Conservation (phyloP, 306 rosid species). For the Elaeagnus macrophylla region DNA sequence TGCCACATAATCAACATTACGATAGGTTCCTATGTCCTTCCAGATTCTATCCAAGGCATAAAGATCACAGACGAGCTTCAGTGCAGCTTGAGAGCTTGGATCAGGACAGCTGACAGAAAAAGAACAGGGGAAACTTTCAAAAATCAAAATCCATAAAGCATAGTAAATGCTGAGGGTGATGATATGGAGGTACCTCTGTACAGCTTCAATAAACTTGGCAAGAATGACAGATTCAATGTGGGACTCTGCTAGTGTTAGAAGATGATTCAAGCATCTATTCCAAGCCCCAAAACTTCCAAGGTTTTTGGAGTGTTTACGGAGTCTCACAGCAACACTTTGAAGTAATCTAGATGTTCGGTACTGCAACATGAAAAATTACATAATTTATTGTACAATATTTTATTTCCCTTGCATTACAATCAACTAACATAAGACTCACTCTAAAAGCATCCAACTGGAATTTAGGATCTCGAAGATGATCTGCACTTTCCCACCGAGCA, state of each 20-base stretch:
- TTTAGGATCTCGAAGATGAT: slow-evolving; percentile 79
- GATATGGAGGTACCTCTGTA: slow-evolving; percentile 50
- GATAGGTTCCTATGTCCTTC: slow-evolving; percentile 98
- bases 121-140: slow-evolving; percentile 18
- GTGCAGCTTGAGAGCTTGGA: slow-evolving; percentile 67
- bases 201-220: slow-evolving; percentile 78
- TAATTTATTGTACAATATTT: slow-evolving; percentile 7
- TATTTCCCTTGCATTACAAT: neutral
- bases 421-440: slow-evolving; percentile 46
- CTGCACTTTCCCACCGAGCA: slow-evolving; percentile 84
- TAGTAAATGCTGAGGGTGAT: slow-evolving; percentile 8
- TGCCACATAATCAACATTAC: slow-evolving; percentile 90
- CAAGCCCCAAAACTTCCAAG: slow-evolving; percentile 92
- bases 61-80: slow-evolving; percentile 87
- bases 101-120: slow-evolving; percentile 54
- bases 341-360: slow-evolving; percentile 91
- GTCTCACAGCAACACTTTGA: slow-evolving; percentile 81
- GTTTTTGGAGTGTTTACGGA: slow-evolving; percentile 71
- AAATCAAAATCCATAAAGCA: slow-evolving; percentile 12
- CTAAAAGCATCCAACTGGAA: slow-evolving; percentile 97
- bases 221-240: slow-evolving; percentile 90
- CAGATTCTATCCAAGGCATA: slow-evolving; percentile 91
- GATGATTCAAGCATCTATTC: slow-evolving; percentile 97
- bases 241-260: slow-evolving; percentile 87
- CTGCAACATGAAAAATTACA: slow-evolving; percentile 35